phyloP scores from a whole-genome alignment of 768 basidiomycete species.

The Boletus bicolor region DNA sequence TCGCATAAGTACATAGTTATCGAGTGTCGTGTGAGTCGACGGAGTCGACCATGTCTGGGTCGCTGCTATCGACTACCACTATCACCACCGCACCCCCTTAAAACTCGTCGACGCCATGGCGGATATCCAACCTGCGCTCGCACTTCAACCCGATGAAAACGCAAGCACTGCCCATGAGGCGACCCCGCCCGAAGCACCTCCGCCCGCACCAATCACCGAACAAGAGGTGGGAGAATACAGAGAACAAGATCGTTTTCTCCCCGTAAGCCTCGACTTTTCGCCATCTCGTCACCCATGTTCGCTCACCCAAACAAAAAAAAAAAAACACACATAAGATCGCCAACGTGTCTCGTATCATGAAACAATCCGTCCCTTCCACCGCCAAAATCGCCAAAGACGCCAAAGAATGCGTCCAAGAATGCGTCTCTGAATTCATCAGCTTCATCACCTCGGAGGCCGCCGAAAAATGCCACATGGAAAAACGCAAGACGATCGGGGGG shows the following conservation, averaged over 20 bases:
- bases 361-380: slow-evolving; percentile 79
- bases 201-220: slow-evolving; percentile 78
- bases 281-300: not conserved
- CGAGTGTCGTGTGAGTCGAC: not conserved
- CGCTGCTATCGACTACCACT: not conserved
- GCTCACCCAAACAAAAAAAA: no score
- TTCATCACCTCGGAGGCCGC: slow-evolving; percentile 98
- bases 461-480: slow-evolving; percentile 91
- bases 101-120: slow-evolving; percentile 21
- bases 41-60: not conserved
- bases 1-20: not conserved
- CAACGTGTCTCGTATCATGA: slow-evolving; percentile 98
- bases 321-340: slow-evolving; percentile 56
- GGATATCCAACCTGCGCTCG: slow-evolving; percentile 35
- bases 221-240: slow-evolving; percentile 92
- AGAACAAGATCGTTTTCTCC: slow-evolving; percentile 94
- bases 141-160: slow-evolving; percentile 40
- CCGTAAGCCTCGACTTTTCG: slow-evolving; percentile 42
- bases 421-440: slow-evolving; percentile 96
- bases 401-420: slow-evolving; percentile 98
- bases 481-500: slow-evolving; percentile 96
- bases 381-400: slow-evolving; percentile 98
- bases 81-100: not conserved
- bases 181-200: slow-evolving; percentile 39
- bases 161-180: slow-evolving; percentile 29